A percentile compares a stretch with the other conserved stretches of the same genome.
phyloP scores from a whole-genome alignment of 345 rosid species.

The Pistacia atlantica region DNA sequence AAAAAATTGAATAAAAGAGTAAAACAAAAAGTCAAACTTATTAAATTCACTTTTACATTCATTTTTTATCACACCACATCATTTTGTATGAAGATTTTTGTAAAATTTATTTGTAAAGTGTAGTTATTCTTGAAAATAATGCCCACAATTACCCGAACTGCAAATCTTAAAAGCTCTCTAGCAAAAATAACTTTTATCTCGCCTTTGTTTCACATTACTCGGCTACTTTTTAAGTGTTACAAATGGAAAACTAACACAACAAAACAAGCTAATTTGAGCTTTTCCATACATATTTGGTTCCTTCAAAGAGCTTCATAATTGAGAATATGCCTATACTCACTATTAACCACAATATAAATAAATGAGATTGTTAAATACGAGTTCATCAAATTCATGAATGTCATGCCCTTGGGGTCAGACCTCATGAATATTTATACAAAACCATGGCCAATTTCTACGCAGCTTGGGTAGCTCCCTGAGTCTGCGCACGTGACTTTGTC shows the following conservation, averaged over 20 bases:
- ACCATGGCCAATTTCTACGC: conserved; percentile 24
- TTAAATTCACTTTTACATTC: too few species aligned
- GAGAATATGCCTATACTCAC: neutral
- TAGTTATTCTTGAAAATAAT: too few species aligned
- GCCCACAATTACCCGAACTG: too few species aligned
- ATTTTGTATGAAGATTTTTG: too few species aligned
- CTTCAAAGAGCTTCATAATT: conserved; percentile 15
- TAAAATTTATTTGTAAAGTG: too few species aligned
- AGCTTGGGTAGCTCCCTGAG: conserved; percentile 55
- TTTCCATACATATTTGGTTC: conserved; percentile 1
- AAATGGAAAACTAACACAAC: neutral
- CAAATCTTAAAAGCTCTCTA: neutral
- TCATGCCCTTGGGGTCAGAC: conserved; percentile 10
- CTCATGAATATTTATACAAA: neutral
- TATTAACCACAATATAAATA: neutral
- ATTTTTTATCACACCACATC: too few species aligned
- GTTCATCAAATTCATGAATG: conserved; percentile 3
- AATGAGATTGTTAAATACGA: neutral
- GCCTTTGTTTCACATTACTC: neutral
- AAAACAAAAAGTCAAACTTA: too few species aligned
- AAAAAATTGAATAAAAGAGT: too few species aligned
- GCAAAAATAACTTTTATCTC: neutral
- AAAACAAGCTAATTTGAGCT: neutral
- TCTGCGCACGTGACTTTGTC: conserved; percentile 41
- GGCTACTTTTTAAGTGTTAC: neutral